Evolutionary conservation across 108 stramenopile species (phyloP).

Genomic region (Nannochloropsis gaditana): DNA sequence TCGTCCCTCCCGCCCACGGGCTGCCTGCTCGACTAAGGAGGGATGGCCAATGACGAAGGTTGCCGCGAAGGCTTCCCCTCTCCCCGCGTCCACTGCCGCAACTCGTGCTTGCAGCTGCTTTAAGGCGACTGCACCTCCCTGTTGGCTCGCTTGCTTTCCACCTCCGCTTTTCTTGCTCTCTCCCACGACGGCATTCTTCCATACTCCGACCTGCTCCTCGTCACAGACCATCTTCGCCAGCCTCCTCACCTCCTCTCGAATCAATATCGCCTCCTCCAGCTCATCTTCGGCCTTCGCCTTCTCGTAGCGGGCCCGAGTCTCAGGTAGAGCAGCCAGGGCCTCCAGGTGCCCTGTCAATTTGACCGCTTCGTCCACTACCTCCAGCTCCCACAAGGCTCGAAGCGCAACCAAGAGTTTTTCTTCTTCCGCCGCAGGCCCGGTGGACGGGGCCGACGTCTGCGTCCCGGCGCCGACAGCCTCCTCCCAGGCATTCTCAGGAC

Average conservation of each 20-base stretch:
- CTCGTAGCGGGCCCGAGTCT: background rate
- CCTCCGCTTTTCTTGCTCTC: background rate
- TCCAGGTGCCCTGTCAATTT: background rate
- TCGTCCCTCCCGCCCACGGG: background rate
- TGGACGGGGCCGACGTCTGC: no score
- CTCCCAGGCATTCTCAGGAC: no score
- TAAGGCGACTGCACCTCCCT: background rate
- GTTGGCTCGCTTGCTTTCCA: background rate
- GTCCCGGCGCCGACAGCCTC: no score
- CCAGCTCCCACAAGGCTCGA: background rate
- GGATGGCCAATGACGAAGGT: background rate
- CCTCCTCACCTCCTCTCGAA: background rate
- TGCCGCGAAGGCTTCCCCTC: background rate
- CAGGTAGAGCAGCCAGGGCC: background rate
- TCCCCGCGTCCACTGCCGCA: background rate
- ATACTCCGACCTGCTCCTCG: background rate
- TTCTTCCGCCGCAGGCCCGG: no score
- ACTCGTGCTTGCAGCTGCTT: conserved; percentile 6
- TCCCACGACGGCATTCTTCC: background rate
- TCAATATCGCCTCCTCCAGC: background rate
- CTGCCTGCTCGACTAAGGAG: background rate
- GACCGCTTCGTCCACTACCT: background rate
- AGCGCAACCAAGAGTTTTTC: background rate
- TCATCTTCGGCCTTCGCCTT: background rate
- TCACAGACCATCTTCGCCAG: background rate